Base-by-base conservation (phyloP, 2,329 filamentous ascomycete species). In the Hyphodiscus sp. region DNA sequence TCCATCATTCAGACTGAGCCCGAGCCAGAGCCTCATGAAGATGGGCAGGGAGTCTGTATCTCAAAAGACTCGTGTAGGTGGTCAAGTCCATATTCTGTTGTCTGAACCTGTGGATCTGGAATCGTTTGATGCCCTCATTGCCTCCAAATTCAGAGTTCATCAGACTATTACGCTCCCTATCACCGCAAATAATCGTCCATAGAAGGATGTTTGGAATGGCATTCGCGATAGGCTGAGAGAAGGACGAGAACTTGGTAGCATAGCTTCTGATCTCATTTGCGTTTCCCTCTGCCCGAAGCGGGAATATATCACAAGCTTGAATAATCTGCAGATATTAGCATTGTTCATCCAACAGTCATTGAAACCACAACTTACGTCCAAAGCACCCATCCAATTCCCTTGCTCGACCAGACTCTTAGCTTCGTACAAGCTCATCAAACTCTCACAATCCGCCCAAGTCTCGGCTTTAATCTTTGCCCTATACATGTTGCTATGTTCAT, bases 141-240 rank as follows among this genome's bases (percentile, higher is more conserved):
- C 82, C 86, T 62, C 86, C 90, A 70, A 87, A 96, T 63, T 86
- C 81, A 26, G 85, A 84, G 54, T 77, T 79, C 52, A 80, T 78
- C 46, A 95, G 77, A 57, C 84, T 76, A 63, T 87, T 85, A 58
- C 89, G 82, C 71, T 96, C 86, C 53, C 84, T 81, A 48, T 86
- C 85, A 71, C 91, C 95, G 73, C 88, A 91, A 43, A 86, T 80
- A 61, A 99, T 89, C 48, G 90, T 90, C 94, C 94, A 97, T 74
- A 96, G 86, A 58, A 99, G 80, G 58, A 97, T 77, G 70, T 92
- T 90, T 18, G 92, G 92, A 63, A 96, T 85, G 65, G 94, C 95
- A 68, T 89, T 85, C 2, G 91, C 86, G 42, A 99, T 87, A 8
- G 91, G 82, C 61, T 89, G 83, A 3, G 90, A 82, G 42, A 95